These are phyloP conservation scores for Vaccinium myrtillus DNA, from an alignment of 148 eudicot species.

Conservation along the genomic window DNA sequence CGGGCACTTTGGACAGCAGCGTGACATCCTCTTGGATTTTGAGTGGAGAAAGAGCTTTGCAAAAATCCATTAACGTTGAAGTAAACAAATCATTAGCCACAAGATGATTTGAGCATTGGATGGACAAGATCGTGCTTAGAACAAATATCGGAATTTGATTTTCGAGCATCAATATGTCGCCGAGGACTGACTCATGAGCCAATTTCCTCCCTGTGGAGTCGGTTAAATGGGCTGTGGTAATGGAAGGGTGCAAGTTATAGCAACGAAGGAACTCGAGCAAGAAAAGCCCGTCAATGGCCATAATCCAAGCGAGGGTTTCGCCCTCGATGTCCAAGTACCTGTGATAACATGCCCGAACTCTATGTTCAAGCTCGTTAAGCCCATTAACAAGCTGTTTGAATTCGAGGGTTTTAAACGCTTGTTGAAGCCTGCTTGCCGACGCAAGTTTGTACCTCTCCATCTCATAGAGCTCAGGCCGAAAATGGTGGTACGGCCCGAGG, in stretches of 20 bases:
- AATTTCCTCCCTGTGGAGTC: constrained; percentile 26
- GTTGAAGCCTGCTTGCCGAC: constrained; percentile 34
- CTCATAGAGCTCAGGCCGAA: constrained; percentile 30
- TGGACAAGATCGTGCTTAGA: constrained; percentile 26
- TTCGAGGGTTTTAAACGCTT: constrained; percentile 16
- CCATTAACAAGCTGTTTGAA: constrained; percentile 27
- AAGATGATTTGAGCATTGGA: neutral
- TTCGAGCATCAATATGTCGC: constrained; percentile 59
- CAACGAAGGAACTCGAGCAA: constrained; percentile 40
- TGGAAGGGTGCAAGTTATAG: neutral
- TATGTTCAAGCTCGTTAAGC: constrained; percentile 20
- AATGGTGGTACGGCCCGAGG: constrained; percentile 56
- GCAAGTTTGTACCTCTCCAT: constrained; percentile 40
- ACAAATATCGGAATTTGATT: constrained; percentile 57
- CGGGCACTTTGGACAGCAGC: neutral
- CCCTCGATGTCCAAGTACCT: constrained; percentile 34
- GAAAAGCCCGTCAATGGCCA: constrained; percentile 63
- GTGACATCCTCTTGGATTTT: neutral
- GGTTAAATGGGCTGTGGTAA: constrained; percentile 23
- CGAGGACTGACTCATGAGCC: constrained; percentile 34
- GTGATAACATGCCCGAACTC: constrained; percentile 54
- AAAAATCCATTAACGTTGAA: constrained; percentile 28
- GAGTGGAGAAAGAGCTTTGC: constrained; percentile 40
- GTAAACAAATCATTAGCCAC: constrained; percentile 20
- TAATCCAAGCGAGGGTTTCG: constrained; percentile 48